A percentile compares a stretch with the other conserved stretches of the same genome.
These are phyloP conservation scores for Extremus antarcticus DNA, from an alignment of 495 filamentous ascomycete species.

Conservation along the genomic window DNA sequence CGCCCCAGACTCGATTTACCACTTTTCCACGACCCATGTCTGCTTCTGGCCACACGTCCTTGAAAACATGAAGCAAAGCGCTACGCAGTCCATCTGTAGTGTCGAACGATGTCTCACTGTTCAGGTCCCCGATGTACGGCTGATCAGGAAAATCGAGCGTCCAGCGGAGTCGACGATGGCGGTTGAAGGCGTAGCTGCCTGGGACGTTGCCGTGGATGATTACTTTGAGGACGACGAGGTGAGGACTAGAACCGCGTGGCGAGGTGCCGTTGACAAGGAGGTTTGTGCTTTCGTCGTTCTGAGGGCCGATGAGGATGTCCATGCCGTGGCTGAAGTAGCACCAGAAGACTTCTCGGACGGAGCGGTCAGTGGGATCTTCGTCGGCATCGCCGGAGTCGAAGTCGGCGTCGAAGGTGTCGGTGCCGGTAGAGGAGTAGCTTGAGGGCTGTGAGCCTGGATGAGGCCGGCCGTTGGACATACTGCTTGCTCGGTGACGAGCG, in stretches of 20 bases:
- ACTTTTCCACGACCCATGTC: constrained; percentile 84
- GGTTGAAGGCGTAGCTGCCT: constrained; percentile 91
- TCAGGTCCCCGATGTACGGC: constrained; percentile 30
- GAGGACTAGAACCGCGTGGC: constrained; percentile 35
- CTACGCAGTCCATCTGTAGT: constrained; percentile 31
- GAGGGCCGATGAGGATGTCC: constrained; percentile 80
- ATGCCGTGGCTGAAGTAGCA: constrained; percentile 96
- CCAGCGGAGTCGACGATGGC: constrained; percentile 85
- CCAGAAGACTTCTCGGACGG: constrained; percentile 73
- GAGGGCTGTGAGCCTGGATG: constrained; percentile 11
- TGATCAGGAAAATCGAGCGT: constrained; percentile 46
- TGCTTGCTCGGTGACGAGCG: constrained; percentile 6
- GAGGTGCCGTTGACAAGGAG: constrained; percentile 14
- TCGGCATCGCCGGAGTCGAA: constrained; percentile 52
- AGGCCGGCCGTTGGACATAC: constrained; percentile 37
- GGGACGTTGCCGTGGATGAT: constrained; percentile 89
- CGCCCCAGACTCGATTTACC: constrained; percentile 82
- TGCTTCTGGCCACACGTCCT: constrained; percentile 75
- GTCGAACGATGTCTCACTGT: constrained; percentile 69
- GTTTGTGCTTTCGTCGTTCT: constrained; percentile 53
- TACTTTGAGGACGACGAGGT: constrained; percentile 75
- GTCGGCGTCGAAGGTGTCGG: constrained; percentile 61
- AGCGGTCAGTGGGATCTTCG: constrained; percentile 36
- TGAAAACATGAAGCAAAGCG: constrained; percentile 54
- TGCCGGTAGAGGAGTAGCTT: constrained; percentile 47